phyloP scores from a whole-genome alignment of 2,329 filamentous ascomycete genomes.

The Beauveria sp. region DNA sequence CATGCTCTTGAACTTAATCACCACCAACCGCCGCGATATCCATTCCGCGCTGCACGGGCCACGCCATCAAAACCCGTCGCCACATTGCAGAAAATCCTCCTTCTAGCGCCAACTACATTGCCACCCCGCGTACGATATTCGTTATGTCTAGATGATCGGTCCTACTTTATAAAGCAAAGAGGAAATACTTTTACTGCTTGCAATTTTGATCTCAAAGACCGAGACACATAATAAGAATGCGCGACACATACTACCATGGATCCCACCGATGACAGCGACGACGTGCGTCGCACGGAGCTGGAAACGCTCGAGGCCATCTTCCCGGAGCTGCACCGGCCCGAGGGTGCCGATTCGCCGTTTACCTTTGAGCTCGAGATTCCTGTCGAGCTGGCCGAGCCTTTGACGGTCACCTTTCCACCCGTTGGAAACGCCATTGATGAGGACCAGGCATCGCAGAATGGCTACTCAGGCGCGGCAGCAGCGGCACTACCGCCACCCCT shows the following conservation, averaged over 20 bases:
- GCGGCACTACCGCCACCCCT: slow-evolving; percentile 16
- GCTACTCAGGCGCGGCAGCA: not conserved
- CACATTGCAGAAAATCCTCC: not conserved
- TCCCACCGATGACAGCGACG: slow-evolving; percentile 8
- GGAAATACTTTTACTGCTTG: too few species aligned
- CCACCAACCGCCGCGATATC: not conserved
- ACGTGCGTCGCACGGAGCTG: slow-evolving; percentile 10
- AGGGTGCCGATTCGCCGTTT: slow-evolving; percentile 33
- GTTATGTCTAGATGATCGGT: not conserved
- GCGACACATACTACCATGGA: slow-evolving; percentile 6
- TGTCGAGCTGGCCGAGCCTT: slow-evolving; percentile 44
- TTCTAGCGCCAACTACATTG: not conserved
- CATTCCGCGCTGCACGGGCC: not conserved
- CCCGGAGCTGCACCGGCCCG: slow-evolving; percentile 50
- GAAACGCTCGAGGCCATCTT: slow-evolving; percentile 45
- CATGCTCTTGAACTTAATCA: not conserved
- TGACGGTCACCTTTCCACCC: slow-evolving; percentile 51
- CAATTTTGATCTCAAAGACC: too few species aligned
- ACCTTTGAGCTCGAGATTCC: slow-evolving; percentile 50
- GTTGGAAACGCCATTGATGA: slow-evolving; percentile 19
- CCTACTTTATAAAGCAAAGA: not conserved
- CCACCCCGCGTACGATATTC: not conserved
- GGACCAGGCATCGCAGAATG: not conserved
- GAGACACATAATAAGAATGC: not conserved
- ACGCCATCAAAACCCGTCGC: not conserved